Conservation (phyloP, 371 early-diverging fungal genomes). For the Mycotypha africana region DNA sequence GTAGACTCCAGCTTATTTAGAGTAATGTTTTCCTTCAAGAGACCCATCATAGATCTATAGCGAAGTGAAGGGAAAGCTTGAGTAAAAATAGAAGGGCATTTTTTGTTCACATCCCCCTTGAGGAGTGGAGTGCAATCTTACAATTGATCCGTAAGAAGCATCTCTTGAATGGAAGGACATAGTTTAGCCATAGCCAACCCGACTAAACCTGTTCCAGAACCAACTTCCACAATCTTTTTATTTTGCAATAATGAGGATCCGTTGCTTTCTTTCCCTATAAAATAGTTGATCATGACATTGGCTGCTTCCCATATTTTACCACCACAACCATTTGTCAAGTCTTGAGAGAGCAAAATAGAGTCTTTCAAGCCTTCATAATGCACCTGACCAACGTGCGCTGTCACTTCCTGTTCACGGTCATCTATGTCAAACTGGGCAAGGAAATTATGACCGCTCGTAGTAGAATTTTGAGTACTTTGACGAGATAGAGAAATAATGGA, state of each 20-base stretch:
- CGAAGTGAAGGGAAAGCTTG: no score
- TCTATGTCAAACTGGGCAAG: no score
- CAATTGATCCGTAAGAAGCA: slow-evolving; percentile 40
- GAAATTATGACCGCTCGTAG: no score
- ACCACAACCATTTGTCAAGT: slow-evolving; percentile 42
- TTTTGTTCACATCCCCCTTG: no score
- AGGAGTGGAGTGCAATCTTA: slow-evolving; percentile 18
- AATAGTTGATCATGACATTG: slow-evolving; percentile 36
- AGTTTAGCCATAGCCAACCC: slow-evolving; percentile 34
- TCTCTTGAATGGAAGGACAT: slow-evolving; percentile 18
- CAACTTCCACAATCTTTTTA: slow-evolving; percentile 32
- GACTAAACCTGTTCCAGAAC: slow-evolving; percentile 46
- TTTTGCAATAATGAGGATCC: slow-evolving; percentile 10
- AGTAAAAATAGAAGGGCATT: no score
- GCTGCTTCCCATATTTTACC: slow-evolving; percentile 48
- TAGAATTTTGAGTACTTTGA: no score
- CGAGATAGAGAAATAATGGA: no score
- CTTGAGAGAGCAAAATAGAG: slow-evolving; percentile 28
- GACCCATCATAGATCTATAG: slow-evolving; percentile 32
- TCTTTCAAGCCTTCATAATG: slow-evolving; percentile 10
- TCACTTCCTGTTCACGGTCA: slow-evolving; percentile 10
- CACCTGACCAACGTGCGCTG: slow-evolving; percentile 4
- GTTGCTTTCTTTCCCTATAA: slow-evolving; percentile 27
- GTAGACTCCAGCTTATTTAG: slow-evolving; percentile 16
- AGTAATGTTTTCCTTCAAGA: slow-evolving; percentile 36